Conservation (phyloP, 2,329 filamentous ascomycete species). For the Pyricularia sp. region DNA sequence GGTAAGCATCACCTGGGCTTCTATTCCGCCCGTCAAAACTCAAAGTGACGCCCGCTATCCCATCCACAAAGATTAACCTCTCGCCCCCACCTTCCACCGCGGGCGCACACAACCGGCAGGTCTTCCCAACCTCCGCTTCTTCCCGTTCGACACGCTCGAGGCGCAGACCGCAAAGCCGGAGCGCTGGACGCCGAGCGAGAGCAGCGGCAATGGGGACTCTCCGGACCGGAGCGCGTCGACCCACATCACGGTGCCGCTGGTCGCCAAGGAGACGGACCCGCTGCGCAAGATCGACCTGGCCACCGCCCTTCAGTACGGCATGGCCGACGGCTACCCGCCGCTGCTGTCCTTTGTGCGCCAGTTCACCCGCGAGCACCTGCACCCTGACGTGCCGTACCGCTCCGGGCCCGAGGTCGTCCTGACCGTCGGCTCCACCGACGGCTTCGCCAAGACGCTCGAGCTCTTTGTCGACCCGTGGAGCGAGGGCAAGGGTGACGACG, state of each 20-base stretch:
- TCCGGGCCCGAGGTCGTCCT: constrained; percentile 69
- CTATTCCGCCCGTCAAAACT: not conserved
- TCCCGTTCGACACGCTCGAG: constrained; percentile 86
- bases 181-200: constrained; percentile 57
- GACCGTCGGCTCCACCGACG: constrained; percentile 78
- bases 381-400: constrained; percentile 72
- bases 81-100: not conserved
- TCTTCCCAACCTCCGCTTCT: constrained; percentile 71
- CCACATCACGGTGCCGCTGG: constrained; percentile 65
- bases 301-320: constrained; percentile 79
- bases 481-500: constrained; percentile 50
- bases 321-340: constrained; percentile 71
- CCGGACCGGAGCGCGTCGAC: constrained; percentile 22
- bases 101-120: constrained; percentile 35
- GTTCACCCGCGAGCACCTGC: constrained; percentile 66
- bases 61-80: constrained; percentile 19
- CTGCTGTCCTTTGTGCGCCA: constrained; percentile 69
- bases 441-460: constrained; percentile 68
- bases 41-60: constrained; percentile 66
- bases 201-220: constrained; percentile 36
- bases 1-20: constrained; percentile 36
- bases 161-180: constrained; percentile 66
- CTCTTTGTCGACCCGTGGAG: constrained; percentile 70
- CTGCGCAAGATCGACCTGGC: constrained; percentile 68
- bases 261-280: constrained; percentile 41